These are phyloP conservation scores for Nemania sp. DNA, from an alignment of 2,329 filamentous ascomycete species.

Conservation along the genomic window DNA sequence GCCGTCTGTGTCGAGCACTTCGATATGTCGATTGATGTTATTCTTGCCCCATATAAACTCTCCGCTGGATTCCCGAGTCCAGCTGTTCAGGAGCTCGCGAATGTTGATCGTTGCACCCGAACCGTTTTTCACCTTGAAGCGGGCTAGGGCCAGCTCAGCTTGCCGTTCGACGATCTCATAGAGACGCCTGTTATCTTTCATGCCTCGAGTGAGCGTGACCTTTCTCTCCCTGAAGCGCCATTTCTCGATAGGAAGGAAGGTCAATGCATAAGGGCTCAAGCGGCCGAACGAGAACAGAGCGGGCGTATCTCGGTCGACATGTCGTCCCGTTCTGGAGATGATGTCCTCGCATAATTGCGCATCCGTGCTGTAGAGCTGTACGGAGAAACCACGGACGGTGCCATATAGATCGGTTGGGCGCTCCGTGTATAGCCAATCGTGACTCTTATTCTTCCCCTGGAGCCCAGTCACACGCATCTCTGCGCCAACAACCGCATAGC, in stretches of 20 bases:
- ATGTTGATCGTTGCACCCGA: slow-evolving; percentile 4
- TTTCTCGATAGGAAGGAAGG: slow-evolving; percentile 7
- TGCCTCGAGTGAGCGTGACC: slow-evolving; percentile 1
- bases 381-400: background rate
- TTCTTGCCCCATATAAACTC: slow-evolving; percentile 6
- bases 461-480: slow-evolving; percentile 2
- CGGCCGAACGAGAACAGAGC: slow-evolving; percentile 7
- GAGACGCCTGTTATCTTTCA: slow-evolving; percentile 2
- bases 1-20: background rate
- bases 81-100: slow-evolving; percentile 2
- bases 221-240: slow-evolving; percentile 5
- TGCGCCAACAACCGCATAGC: background rate
- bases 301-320: slow-evolving; percentile 5
- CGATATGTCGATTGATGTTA: background rate
- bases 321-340: background rate
- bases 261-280: slow-evolving; percentile 1
- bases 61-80: slow-evolving; percentile 4
- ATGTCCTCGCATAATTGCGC: background rate
- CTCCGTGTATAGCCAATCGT: slow-evolving; percentile 3
- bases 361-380: slow-evolving; percentile 2
- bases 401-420: background rate
- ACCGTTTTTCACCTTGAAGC: slow-evolving; percentile 2
- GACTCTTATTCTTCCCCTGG: slow-evolving; percentile 3
- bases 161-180: slow-evolving; percentile 1
- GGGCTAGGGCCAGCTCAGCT: background rate